phyloP scores from a whole-genome alignment of 192 early-diverging fungal species.

The Coemansia sp. region DNA sequence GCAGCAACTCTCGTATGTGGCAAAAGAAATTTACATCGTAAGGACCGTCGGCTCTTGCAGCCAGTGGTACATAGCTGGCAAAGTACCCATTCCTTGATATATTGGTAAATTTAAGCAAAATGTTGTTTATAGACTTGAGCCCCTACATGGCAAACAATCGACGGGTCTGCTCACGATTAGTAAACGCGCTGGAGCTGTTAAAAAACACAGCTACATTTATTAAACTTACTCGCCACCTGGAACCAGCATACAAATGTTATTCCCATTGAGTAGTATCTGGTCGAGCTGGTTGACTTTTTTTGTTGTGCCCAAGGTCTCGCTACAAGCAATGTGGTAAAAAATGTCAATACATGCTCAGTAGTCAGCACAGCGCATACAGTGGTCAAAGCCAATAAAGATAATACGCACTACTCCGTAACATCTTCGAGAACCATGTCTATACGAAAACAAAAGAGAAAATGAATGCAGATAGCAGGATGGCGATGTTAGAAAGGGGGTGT shows the following conservation, averaged over 20 bases:
- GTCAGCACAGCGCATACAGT: neutral
- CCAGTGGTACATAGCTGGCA: slow-evolving; percentile 33
- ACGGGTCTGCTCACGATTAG: neutral
- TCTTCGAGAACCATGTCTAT: slow-evolving; percentile 93
- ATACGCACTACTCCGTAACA: slow-evolving; percentile 78
- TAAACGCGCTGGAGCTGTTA: neutral
- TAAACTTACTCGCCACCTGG: slow-evolving; percentile 43
- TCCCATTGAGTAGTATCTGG: slow-evolving; percentile 94
- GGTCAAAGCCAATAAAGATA: slow-evolving; percentile 28
- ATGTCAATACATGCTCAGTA: neutral
- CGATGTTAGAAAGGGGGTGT: neutral
- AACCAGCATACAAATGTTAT: slow-evolving; percentile 93
- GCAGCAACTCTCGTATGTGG: slow-evolving; percentile 16
- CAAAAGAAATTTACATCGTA: slow-evolving; percentile 21
- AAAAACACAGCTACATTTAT: neutral
- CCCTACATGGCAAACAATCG: neutral
- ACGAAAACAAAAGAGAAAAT: slow-evolving; percentile 27
- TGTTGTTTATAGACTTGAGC: neutral
- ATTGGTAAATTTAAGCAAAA: neutral
- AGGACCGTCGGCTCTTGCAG: slow-evolving; percentile 26
- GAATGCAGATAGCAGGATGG: neutral
- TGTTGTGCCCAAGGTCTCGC: slow-evolving; percentile 71
- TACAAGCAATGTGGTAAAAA: slow-evolving; percentile 55
- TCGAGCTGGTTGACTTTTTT: slow-evolving; percentile 71
- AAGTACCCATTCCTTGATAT: slow-evolving; percentile 6